Conservation (phyloP, 495 filamentous ascomycete genomes). For the Friedmanniomyces endolithicus region DNA sequence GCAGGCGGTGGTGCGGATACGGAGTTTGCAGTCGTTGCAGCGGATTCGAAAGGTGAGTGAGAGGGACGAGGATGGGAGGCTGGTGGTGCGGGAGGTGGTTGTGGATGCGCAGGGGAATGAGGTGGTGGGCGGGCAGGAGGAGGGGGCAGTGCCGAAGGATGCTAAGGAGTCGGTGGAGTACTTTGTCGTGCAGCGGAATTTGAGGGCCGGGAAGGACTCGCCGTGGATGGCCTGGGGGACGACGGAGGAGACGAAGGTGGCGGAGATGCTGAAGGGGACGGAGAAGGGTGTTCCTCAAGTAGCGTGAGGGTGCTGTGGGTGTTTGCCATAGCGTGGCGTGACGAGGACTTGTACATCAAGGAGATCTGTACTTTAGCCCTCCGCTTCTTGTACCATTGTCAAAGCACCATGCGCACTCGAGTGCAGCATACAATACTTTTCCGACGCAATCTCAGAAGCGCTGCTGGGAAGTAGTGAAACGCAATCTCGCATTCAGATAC, state of each 20-base stretch:
- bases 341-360: background rate
- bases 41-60: background rate
- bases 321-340: background rate
- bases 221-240: constrained; percentile 73
- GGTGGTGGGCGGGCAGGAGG: background rate
- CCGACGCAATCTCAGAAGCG: background rate
- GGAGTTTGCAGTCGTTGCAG: constrained; percentile 45
- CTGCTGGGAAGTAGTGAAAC: background rate
- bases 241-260: constrained; percentile 44
- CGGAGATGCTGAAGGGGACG: constrained; percentile 26
- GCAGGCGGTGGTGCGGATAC: constrained; percentile 63
- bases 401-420: background rate
- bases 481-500: background rate
- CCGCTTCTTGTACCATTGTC: background rate
- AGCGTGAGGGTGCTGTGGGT: constrained; percentile 1
- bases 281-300: too few relatives aligned
- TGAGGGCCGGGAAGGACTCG: constrained; percentile 43
- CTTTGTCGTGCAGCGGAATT: constrained; percentile 56
- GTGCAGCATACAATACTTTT: background rate
- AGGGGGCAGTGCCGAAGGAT: constrained; percentile 22
- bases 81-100: constrained; percentile 10
- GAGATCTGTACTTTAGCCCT: background rate
- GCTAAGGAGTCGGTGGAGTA: constrained; percentile 58
- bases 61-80: background rate
- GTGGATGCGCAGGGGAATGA: constrained; percentile 19